Percentiles rank a stretch among this genome's conserved stretches.
These are phyloP conservation scores for Nowakowskiella sp. DNA, from an alignment of 192 early-diverging fungal species.

Conservation along the genomic window DNA sequence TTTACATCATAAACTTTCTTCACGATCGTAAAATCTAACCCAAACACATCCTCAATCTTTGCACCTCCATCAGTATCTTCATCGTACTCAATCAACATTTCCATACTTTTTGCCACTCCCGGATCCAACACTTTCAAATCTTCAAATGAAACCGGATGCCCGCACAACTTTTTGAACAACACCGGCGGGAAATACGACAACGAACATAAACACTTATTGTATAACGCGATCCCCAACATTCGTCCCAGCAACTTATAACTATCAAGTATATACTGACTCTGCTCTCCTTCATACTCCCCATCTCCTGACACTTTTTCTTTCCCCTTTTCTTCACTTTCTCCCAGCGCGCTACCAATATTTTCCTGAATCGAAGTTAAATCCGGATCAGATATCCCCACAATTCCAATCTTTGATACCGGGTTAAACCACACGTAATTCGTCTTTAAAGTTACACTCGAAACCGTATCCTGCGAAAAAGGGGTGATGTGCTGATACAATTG, in stretches of 20 bases:
- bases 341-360: no score
- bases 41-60: slow-evolving; percentile 9
- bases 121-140: slow-evolving; percentile 10
- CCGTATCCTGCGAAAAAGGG: no score
- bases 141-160: slow-evolving; percentile 6
- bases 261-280: neutral
- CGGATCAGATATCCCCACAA: no score
- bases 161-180: slow-evolving; percentile 6
- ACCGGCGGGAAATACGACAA: slow-evolving; percentile 7
- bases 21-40: slow-evolving; percentile 11
- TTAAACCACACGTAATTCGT: no score
- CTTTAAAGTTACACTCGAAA: no score
- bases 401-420: neutral
- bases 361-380: no score
- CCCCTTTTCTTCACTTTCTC: no score
- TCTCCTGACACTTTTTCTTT: no score
- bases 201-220: slow-evolving; percentile 5
- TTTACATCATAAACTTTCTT: no score
- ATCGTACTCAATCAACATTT: slow-evolving; percentile 4
- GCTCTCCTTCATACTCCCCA: no score
- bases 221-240: slow-evolving; percentile 7
- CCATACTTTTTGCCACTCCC: slow-evolving; percentile 5
- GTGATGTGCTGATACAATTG: no score
- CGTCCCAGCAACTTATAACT: slow-evolving; percentile 7
- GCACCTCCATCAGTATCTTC: neutral